Evolutionary conservation across 129 eudicot species (phyloP), one percentile per base, ranked within the genome.

Genomic region (Escallonia herrerae): DNA sequence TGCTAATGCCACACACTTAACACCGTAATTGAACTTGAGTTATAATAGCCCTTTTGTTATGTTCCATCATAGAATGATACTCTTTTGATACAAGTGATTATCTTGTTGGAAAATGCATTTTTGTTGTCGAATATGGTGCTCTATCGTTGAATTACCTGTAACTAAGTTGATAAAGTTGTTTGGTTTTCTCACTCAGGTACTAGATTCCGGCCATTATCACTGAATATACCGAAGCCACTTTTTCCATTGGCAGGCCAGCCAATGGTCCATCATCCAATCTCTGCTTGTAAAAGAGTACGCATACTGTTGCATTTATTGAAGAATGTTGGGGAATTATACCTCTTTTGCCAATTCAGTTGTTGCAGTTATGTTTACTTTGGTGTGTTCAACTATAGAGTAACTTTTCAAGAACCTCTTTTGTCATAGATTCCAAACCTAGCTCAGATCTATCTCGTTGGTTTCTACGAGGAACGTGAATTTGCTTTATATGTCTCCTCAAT

Each of bases 241-340:
- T 86, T 88, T 65, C 95, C 96, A 12, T 58, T 93, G 49, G 98
- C 98, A 45, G 98, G 98, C 44, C 96, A 89, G 65, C 87, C 98
- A 12, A 93, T 93, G 98, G 88, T 93, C 76, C 89, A 93, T 52
- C 98, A 93, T 79, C 98, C 84, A 15, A 88, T 93, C 48, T 93
- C 90, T 64, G 96, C 98, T 64, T 93, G 98, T 80, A 93, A 89
- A 81, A 93, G 15, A 84, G 98, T 93, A 77, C 44, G 65, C 50
- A 76, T 64, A 43, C 15, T 44, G 33, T 13, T 50, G 14, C 48
- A 2, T 49, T 41, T 56, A 48, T 39, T 8, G 13, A 22, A 57
- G 13, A 46, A 33, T 68, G 10, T 11, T 58, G 33, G 33, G 33
- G 33, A 22, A 22, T 22, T 22, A 22, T 22, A 22, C 33, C 33